Base-by-base conservation (phyloP, 73 alveolate genomes). In the Tetrahymena borealis region DNA sequence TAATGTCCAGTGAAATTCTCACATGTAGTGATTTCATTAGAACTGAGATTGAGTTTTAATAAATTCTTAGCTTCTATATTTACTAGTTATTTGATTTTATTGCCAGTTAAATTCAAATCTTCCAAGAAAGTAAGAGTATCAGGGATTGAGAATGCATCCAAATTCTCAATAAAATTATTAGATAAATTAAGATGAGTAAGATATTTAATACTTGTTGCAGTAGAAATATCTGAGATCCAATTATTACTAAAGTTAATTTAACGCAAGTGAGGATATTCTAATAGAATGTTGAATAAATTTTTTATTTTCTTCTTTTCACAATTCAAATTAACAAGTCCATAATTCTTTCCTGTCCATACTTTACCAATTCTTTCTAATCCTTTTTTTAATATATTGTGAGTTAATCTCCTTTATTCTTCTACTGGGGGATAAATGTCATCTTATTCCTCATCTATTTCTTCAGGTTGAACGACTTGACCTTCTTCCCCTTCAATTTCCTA, bases 401-500 rank as follows among this genome's bases (percentile, higher is more conserved):
- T 28, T 36, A 37, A 60, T 93, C 78, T 35, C 16, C 78, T 78
- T 39, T 85, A 32, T 33, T 79, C 38, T 35, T 79, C 90, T 39
- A 79, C 95, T 31, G 95, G 95, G 18, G 95, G 93, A 90, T 93
- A 93, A 40, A 78, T 79, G 13, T 85, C 93, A 79, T 93, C 95
- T 41, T 93, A 90, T 79, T 91, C 93, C 33, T 78, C 95, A 93
- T 93, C 95, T 38, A 92, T 85, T 39, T 93, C 95, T 7, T 93
- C 95, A 39, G 95, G 95, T 77, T 93, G 90, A 10, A 93, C 93
- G 40, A 42, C 79, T 42, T 93, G 78, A 11, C 60, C 93, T 85
- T 93, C 60, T 39, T 93, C 95, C 3, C 33, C 91, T 20, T 93
- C 93, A 4, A 78, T 32, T 16, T 32, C 78, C 40, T 93, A 60